A percentile compares a stretch with the other conserved stretches of the same genome.
phyloP scores from a whole-genome alignment of 2,329 filamentous ascomycete genomes.

The Juglanconis oblonga region DNA sequence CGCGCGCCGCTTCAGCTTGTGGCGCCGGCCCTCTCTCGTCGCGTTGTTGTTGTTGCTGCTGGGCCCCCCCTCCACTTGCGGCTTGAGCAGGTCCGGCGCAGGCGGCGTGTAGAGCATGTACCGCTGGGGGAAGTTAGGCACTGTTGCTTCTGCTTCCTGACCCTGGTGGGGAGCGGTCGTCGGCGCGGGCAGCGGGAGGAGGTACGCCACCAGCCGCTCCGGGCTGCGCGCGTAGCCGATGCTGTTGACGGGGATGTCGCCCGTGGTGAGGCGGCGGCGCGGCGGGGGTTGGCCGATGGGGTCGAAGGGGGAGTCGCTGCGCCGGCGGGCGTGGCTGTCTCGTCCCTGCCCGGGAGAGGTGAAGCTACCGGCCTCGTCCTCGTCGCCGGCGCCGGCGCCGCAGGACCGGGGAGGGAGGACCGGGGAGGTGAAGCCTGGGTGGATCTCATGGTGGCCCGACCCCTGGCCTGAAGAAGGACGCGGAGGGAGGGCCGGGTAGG shows the following conservation, averaged over 20 bases:
- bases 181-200: neutral
- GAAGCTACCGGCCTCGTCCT: neutral
- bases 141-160: neutral
- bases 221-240: neutral
- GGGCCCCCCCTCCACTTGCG: neutral
- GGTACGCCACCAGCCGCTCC: neutral
- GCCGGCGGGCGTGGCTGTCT: neutral
- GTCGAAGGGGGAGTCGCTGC: neutral
- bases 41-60: neutral
- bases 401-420: neutral
- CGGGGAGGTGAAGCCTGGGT: neutral
- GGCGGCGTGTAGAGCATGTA: constrained; percentile 13
- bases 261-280: constrained; percentile 8
- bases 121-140: neutral
- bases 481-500: neutral
- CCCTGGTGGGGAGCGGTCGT: neutral
- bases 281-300: neutral
- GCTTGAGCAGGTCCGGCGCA: constrained; percentile 8
- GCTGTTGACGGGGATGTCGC: neutral
- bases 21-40: constrained; percentile 5
- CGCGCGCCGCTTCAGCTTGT: constrained; percentile 1
- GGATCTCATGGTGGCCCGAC: neutral
- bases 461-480: neutral
- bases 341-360: neutral
- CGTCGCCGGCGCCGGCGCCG: neutral